Conservation (phyloP, 2,329 filamentous ascomycete species). For the Monilinia fructigena region DNA sequence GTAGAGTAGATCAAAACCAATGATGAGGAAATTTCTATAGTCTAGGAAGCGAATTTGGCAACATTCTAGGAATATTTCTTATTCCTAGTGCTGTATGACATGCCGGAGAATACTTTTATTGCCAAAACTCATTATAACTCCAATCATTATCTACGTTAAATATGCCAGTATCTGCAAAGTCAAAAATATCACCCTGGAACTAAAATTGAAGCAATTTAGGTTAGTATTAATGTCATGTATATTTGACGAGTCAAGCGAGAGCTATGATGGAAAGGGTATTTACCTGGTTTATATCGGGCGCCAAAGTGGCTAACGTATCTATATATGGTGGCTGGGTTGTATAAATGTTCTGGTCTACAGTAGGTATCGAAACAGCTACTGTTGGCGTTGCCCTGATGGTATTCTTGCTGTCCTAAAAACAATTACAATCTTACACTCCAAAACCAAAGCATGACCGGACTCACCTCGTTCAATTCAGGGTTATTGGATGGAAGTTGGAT, state of each 20-base stretch:
- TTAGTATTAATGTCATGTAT: not conserved
- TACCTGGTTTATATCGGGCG: conserved; percentile 6
- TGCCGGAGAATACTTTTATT: conserved; percentile 1
- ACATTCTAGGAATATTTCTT: not conserved
- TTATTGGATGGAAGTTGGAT: conserved; percentile 11
- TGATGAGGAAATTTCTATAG: not conserved
- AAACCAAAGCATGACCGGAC: not conserved
- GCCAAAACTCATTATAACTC: conserved; percentile 13
- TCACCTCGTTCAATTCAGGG: conserved; percentile 3
- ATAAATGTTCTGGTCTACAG: conserved; percentile 12
- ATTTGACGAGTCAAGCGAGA: not conserved
- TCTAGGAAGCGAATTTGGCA: no score
- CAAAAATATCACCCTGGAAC: conserved; percentile 13
- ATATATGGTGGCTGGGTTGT: not conserved
- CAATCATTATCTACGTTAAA: conserved; percentile 18
- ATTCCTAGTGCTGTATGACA: not conserved
- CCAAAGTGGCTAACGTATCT: not conserved
- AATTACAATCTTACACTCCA: not conserved
- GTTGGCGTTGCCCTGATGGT: not conserved
- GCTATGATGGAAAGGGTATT: not conserved
- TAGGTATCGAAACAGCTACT: conserved; percentile 1
- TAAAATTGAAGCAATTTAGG: not conserved
- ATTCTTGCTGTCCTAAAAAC: not conserved
- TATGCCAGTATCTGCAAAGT: conserved; percentile 5
- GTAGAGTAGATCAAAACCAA: not conserved